Base-by-base conservation (phyloP, 768 basidiomycete genomes). In the Hortiboletus campestris region DNA sequence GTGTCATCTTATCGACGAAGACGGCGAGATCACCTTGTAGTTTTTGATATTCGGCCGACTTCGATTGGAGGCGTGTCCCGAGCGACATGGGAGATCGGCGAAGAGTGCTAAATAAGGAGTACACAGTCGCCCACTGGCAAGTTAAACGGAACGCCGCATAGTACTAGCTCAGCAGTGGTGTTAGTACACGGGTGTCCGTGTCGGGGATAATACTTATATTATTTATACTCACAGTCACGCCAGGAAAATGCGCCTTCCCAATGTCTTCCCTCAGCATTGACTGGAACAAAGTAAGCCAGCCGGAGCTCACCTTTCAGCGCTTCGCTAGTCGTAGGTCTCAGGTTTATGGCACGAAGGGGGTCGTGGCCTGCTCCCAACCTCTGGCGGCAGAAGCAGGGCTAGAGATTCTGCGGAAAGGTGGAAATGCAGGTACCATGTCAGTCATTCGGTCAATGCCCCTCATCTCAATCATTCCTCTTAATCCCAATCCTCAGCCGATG, bases 301-400 rank as follows among this genome's bases (percentile, higher is more conserved):
- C 89, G 48, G 80, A 88, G 29, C 77, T 81, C 22, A 73, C 81
- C 35, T 79, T 91, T 52, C 77, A 85, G 53, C 84, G 80, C 28
- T 96, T 94, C 69, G 72, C 89, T 1, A 94, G 93, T 59, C 86
- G 94, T 17, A 76, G 94, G 61, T 94, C 93, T 9, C 88, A 91
- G 22, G 85, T 93, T 19, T 92, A 90, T 73, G 86, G 89, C 8
- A 89, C 84, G 2, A 94, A 93, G 68, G 92, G 95, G 8, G 75
- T 96, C 34, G 89, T 98, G 5, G 84, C 93, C 9, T 88, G 88
- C 29, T 89, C 91, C 25, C 97, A 99, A 67, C 93, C 97, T 46
- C 78, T 94, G 38, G 97, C 97, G 1, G 86, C 88, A 16, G 88
- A 91, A 67, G 95, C 92, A 17, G 97, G 96, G 0, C 72, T 98